Base-by-base conservation (phyloP, 768 basidiomycete species). In the Leccinum disarticulatum region DNA sequence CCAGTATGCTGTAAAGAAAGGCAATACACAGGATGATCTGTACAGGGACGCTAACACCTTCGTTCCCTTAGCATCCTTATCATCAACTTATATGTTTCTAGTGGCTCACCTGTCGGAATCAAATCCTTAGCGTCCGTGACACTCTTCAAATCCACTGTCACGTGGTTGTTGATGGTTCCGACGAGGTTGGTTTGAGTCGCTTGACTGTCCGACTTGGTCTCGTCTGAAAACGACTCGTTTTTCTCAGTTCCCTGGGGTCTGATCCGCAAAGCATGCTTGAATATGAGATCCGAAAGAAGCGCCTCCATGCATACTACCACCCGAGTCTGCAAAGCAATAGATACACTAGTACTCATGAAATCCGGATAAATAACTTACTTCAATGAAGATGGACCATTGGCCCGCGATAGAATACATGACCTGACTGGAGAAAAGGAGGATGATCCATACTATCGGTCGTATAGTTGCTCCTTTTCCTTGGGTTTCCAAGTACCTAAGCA, bases 101-200 rank as follows among this genome's bases (percentile, higher is more conserved):
- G 8, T 3, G n/a, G 3, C 51, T 19, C 35, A 60, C 59, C 33
- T 1, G 28, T 30, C 1, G 46, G 38, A 49, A 70, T 51, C 27
- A 63, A 55, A 51, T 70, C 60, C 46, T 60, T 57, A 13, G 53
- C 61, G 33, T 59, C 62, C 6, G 56, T 65, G 6, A 66, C 25
- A 41, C 35, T 65, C 30, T 43, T 56, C 54, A 51, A 33, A 55
- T 60, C 67, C 31, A 86, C 84, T 6, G 88, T 85, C 41, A 90
- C 81, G 7, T 91, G 73, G 55, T 90, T 91, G 70, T 88, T 91
- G 67, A 92, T 86, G 67, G 83, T 87, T 13, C 91, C 90, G 28
- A 85, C 80, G n/a, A 90, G 72, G 67, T 87, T 85, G 7, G 73
- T 46, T 13, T 46, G 43, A 46, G 19, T 43, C n/a, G 41, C 73